Conservation (phyloP, 495 filamentous ascomycete species). For the Hyaloscypha hepaticicola region DNA sequence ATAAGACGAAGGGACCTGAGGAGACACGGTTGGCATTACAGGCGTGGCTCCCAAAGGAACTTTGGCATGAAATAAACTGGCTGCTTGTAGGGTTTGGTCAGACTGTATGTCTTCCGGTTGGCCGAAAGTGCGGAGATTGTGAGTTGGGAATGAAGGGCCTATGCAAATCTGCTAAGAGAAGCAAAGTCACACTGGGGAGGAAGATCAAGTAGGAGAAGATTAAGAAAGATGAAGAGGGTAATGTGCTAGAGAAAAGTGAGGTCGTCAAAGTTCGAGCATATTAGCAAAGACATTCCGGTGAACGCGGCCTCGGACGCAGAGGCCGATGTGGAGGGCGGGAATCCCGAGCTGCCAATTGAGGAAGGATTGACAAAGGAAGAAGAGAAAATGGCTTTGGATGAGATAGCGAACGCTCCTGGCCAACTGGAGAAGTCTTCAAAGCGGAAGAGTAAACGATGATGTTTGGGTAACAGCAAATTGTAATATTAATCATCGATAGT, state of each 20-base stretch:
- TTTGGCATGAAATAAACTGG: slow-evolving; percentile 94
- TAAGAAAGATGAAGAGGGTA: slow-evolving; percentile 34
- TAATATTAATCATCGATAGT: neutral
- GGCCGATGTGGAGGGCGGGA: slow-evolving; percentile 9
- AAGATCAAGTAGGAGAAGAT: slow-evolving; percentile 39
- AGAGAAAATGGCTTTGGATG: slow-evolving; percentile 22
- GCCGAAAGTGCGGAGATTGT: slow-evolving; percentile 79
- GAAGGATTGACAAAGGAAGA: slow-evolving; percentile 21
- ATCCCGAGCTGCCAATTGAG: slow-evolving; percentile 10
- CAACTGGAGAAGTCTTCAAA: slow-evolving; percentile 11
- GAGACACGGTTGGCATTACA: slow-evolving; percentile 77
- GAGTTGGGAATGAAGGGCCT: slow-evolving; percentile 68
- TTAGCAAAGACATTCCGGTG: slow-evolving; percentile 31
- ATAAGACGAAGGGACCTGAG: slow-evolving; percentile 76
- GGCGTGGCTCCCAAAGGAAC: slow-evolving; percentile 80
- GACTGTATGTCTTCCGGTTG: slow-evolving; percentile 78
- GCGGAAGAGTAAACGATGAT: slow-evolving; percentile 8
- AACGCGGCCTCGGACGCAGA: slow-evolving; percentile 36
- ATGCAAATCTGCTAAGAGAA: slow-evolving; percentile 69
- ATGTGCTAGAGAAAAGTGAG: slow-evolving; percentile 26
- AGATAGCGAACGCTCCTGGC: slow-evolving; percentile 14
- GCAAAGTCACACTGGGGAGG: slow-evolving; percentile 50
- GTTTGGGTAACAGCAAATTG: neutral
- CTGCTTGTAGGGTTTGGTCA: slow-evolving; percentile 90
- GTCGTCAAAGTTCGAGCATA: slow-evolving; percentile 31